Percentiles rank a stretch among this genome's conserved stretches.
These are phyloP conservation scores for Amanita pseudoporphyria DNA, from an alignment of 768 basidiomycete genomes.

Conservation along the genomic window DNA sequence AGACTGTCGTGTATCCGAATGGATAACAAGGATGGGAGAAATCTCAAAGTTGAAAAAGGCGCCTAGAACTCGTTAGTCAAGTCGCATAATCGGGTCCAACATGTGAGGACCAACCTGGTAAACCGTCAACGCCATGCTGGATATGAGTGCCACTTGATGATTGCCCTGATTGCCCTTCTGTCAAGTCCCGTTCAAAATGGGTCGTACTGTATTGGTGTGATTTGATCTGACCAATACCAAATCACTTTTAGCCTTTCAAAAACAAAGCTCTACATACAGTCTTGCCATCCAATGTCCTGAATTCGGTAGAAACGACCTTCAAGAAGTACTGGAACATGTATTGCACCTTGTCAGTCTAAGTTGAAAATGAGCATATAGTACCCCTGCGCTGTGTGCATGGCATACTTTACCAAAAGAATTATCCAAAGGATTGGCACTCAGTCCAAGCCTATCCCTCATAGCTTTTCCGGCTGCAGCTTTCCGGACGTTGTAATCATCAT, in stretches of 20 bases:
- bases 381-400: conserved; percentile 4
- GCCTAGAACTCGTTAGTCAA: conserved; percentile 27
- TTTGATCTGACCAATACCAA: conserved; percentile 43
- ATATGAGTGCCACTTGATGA: conserved; percentile 57
- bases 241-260: neutral
- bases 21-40: conserved; percentile 90
- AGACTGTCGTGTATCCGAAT: conserved; percentile 84
- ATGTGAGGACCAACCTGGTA: conserved; percentile 39
- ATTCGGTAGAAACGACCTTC: conserved; percentile 96
- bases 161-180: conserved; percentile 47
- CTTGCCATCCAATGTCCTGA: conserved; percentile 72
- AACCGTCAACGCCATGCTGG: conserved; percentile 62
- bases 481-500: conserved; percentile 69
- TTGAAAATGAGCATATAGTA: conserved; percentile 1
- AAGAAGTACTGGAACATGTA: conserved; percentile 99
- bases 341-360: conserved; percentile 63
- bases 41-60: conserved; percentile 94
- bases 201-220: conserved; percentile 95
- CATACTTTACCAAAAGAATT: conserved; percentile 46
- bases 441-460: conserved; percentile 66
- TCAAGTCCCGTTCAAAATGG: conserved; percentile 89
- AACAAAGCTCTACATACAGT: conserved; percentile 31
- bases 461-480: conserved; percentile 51
- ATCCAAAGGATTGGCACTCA: conserved; percentile 71
- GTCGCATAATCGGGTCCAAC: neutral